Conservation (phyloP, 805 yeast species). For the Sugiyamaella floridensis region DNA sequence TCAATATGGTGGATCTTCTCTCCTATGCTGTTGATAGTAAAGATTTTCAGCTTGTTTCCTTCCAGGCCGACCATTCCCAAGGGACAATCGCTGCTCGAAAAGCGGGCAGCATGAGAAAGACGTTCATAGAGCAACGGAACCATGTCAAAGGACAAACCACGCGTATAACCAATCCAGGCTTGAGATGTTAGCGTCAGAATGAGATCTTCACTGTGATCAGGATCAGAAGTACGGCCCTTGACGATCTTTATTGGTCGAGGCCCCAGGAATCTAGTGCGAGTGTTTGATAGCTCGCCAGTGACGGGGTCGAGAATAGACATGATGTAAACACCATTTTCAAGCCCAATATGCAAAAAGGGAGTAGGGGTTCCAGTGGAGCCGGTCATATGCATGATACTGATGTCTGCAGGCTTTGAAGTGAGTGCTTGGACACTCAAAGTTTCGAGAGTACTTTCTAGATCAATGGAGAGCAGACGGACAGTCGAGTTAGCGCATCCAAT, state of each 20-base stretch:
- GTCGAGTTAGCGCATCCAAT: conserved; percentile 69
- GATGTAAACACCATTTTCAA: conserved; percentile 76
- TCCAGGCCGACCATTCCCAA: conserved; percentile 60
- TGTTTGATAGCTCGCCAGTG: conserved; percentile 57
- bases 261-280: conserved; percentile 69
- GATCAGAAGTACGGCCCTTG: conserved; percentile 25
- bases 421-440: conserved; percentile 59
- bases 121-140: conserved; percentile 41
- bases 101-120: conserved; percentile 41
- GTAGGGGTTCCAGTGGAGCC: conserved; percentile 10
- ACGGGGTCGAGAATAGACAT: conserved; percentile 49
- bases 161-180: conserved; percentile 49
- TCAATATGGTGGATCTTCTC: conserved; percentile 14
- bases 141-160: conserved; percentile 33
- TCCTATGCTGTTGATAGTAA: conserved; percentile 25
- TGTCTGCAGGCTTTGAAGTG: conserved; percentile 42
- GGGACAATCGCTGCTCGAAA: conserved; percentile 55
- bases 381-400: conserved; percentile 32
- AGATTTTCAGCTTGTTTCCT: conserved; percentile 46
- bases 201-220: conserved; percentile 23
- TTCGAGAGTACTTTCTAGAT: conserved; percentile 53
- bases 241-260: conserved; percentile 52
- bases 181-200: conserved; percentile 47
- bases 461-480: conserved; percentile 58
- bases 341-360: conserved; percentile 62